phyloP scores from a whole-genome alignment of 441 rosid species.

The Jatropha multifida region DNA sequence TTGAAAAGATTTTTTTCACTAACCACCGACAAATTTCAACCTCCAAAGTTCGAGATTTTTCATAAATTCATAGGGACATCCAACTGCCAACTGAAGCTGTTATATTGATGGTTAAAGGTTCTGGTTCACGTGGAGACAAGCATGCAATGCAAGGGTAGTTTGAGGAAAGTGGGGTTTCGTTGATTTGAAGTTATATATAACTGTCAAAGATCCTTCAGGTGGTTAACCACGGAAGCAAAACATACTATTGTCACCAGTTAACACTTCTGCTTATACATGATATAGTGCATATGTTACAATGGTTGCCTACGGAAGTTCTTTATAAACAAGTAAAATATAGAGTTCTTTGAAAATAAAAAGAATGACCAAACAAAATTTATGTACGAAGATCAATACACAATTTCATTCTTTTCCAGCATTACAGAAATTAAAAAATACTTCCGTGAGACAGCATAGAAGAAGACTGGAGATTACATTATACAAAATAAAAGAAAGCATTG shows the following conservation, averaged over 20 bases:
- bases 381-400: conserved; percentile 15
- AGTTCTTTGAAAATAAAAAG: not conserved
- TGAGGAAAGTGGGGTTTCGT: not conserved
- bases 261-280: not conserved
- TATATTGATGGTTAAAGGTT: not conserved
- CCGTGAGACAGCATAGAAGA: conserved; percentile 5
- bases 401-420: conserved; percentile 16
- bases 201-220: not conserved
- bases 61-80: not conserved
- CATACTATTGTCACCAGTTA: not conserved
- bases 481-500: conserved; percentile 18
- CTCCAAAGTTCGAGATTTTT: not conserved
- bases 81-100: no score
- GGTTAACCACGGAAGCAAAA: not conserved
- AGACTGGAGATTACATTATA: conserved; percentile 23
- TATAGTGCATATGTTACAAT: not conserved
- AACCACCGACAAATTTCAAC: not conserved
- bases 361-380: not conserved
- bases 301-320: not conserved
- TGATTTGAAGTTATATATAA: not conserved
- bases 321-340: not conserved
- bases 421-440: conserved; percentile 17
- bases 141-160: not conserved
- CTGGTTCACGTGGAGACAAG: not conserved
- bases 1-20: not conserved